phyloP scores from a whole-genome alignment of 257 asterid genomes.

The Cordia subcordata region DNA sequence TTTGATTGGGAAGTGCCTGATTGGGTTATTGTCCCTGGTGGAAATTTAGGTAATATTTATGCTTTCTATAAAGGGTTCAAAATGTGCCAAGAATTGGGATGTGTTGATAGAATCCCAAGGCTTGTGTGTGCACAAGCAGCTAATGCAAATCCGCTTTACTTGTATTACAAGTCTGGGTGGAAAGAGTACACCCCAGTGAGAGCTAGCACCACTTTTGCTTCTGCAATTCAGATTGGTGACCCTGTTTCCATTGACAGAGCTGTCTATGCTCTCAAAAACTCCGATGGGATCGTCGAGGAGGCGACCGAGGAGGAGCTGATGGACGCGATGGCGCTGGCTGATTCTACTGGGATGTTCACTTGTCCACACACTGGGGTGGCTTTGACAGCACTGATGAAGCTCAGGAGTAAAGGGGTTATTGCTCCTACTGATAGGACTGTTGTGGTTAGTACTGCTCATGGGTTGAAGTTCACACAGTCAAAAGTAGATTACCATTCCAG shows the following conservation, averaged over 20 bases:
- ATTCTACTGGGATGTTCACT: constrained; percentile 56
- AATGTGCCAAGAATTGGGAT: constrained; percentile 54
- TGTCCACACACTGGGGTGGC: constrained; percentile 65
- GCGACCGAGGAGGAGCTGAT: constrained; percentile 62
- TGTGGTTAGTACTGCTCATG: constrained; percentile 65
- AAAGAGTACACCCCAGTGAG: constrained; percentile 21
- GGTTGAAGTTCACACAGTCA: constrained; percentile 50
- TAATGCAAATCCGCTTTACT: constrained; percentile 45
- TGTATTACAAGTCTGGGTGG: constrained; percentile 45
- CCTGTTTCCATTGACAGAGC: constrained; percentile 57
- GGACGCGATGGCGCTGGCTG: constrained; percentile 58
- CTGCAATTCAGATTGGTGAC: constrained; percentile 61
- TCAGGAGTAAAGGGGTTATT: constrained; percentile 37
- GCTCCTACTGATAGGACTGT: constrained; percentile 41
- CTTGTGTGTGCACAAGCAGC: constrained; percentile 57
- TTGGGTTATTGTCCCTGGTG: constrained; percentile 61
- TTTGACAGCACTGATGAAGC: constrained; percentile 43
- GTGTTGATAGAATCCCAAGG: constrained; percentile 37
- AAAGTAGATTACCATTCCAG: constrained; percentile 50
- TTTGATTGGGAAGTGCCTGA: constrained; percentile 63
- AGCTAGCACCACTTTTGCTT: constrained; percentile 45
- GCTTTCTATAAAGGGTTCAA: constrained; percentile 58
- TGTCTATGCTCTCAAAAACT: constrained; percentile 37
- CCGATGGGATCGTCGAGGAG: constrained; percentile 48
- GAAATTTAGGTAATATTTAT: constrained; percentile 50